Evolutionary conservation across 2,329 filamentous ascomycete genomes (phyloP).

Genomic region (Hypoxylon sp.): DNA sequence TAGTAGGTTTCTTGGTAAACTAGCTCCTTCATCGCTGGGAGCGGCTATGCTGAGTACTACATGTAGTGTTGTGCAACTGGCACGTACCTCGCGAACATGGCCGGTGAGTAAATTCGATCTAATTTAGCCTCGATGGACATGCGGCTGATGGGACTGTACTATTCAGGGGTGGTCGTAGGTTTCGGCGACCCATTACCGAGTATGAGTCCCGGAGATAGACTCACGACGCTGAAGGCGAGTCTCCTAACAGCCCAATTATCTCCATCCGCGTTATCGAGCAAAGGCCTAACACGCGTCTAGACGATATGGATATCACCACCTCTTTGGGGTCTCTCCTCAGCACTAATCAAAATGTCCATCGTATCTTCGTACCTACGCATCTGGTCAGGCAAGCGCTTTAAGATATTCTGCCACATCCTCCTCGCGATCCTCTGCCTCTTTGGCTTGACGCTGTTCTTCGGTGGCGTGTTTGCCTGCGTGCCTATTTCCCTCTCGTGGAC

Average conservation of each 20-base stretch:
- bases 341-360: constrained; percentile 43
- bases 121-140: background rate
- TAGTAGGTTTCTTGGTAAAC: constrained; percentile 31
- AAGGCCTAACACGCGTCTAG: constrained; percentile 23
- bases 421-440: constrained; percentile 29
- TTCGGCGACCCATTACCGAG: constrained; percentile 35
- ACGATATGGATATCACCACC: constrained; percentile 45
- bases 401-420: constrained; percentile 14
- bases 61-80: constrained; percentile 32
- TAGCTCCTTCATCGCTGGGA: background rate
- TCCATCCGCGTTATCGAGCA: background rate
- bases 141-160: constrained; percentile 4
- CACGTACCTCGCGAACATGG: constrained; percentile 39
- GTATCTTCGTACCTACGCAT: constrained; percentile 43
- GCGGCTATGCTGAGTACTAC: constrained; percentile 12
- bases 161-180: constrained; percentile 30
- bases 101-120: constrained; percentile 26
- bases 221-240: constrained; percentile 30
- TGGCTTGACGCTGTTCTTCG: constrained; percentile 41
- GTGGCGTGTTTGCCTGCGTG: constrained; percentile 41
- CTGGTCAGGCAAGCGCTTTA: constrained; percentile 32
- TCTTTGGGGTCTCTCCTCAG: constrained; percentile 43
- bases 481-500: constrained; percentile 35
- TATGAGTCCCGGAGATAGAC: constrained; percentile 24
- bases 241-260: background rate